A percentile compares a stretch with the other conserved stretches of the same genome.
phyloP scores from a whole-genome alignment of 2,329 filamentous ascomycete species.

The Clarireedia sp. region DNA sequence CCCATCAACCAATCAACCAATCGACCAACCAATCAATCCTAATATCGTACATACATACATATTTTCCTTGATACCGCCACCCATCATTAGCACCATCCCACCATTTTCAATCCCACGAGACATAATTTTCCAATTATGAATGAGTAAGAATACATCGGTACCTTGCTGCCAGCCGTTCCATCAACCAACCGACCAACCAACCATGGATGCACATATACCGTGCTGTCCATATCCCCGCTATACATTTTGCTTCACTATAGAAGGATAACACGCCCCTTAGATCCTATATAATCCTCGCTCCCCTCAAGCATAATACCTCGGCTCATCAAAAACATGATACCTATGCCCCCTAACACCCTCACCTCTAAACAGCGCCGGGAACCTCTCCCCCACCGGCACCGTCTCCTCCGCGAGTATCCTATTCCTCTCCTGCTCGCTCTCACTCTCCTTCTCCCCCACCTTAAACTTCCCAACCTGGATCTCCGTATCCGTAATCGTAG shows the following conservation, averaged over 20 bases:
- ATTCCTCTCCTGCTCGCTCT: slow-evolving; percentile 49
- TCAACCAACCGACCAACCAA: too few species aligned
- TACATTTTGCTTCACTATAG: not conserved
- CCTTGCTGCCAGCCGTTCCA: too few species aligned
- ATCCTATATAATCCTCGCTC: not conserved
- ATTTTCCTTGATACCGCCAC: not conserved
- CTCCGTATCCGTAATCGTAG: slow-evolving; percentile 94
- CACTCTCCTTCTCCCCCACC: slow-evolving; percentile 62
- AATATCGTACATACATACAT: not conserved
- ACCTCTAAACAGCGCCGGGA: slow-evolving; percentile 77
- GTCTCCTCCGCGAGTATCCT: slow-evolving; percentile 58
- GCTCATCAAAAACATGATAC: slow-evolving; percentile 95
- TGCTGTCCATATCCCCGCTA: too few species aligned
- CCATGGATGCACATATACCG: too few species aligned
- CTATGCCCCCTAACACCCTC: slow-evolving; percentile 79
- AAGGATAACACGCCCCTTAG: not conserved
- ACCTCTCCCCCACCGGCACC: slow-evolving; percentile 69
- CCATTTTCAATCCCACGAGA: not conserved
- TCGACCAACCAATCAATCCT: not conserved
- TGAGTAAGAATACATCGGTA: not conserved
- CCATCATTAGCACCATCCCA: too few species aligned
- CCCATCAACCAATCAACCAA: not conserved
- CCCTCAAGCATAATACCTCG: slow-evolving; percentile 52
- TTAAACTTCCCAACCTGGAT: slow-evolving; percentile 94
- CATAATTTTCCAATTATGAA: not conserved